Percentiles rank a stretch among this genome's conserved stretches.
Conservation (phyloP, 225 moss, liverwort and hornwort genomes). For the Sphagnum contortum region DNA sequence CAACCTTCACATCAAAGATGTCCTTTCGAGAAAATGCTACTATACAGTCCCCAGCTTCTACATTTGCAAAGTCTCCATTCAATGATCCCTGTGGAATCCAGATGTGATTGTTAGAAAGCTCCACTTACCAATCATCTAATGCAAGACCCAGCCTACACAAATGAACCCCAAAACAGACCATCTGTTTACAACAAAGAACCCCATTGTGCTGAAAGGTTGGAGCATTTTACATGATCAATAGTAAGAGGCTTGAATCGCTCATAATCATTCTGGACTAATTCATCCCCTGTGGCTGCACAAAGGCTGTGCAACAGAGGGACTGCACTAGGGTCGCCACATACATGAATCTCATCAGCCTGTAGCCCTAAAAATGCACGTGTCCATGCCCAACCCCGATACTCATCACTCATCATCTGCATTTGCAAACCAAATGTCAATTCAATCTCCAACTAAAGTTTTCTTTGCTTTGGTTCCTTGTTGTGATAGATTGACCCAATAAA, state of each 20-base stretch:
- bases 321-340: conserved; percentile 20
- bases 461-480: no score
- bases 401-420: conserved; percentile 94
- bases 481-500: no score
- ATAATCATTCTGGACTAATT: conserved; percentile 74
- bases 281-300: conserved; percentile 80
- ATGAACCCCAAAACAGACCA: no score
- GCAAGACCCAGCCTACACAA: no score
- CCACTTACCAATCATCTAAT: no score
- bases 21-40: conserved; percentile 95
- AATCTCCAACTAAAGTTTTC: no score
- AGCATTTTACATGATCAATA: conserved; percentile 51
- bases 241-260: conserved; percentile 83
- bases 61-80: conserved; percentile 77
- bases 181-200: no score
- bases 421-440: neutral
- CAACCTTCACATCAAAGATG: conserved; percentile 93
- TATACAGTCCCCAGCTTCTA: conserved; percentile 87
- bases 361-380: conserved; percentile 90
- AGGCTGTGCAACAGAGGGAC: conserved; percentile 79
- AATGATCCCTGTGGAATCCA: conserved; percentile 48
- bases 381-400: conserved; percentile 99
- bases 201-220: neutral
- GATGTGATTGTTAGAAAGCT: no score
- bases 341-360: conserved; percentile 95